Evolutionary conservation across 2,329 filamentous ascomycete species (phyloP).

Genomic region (Aureobasidium namibiae): DNA sequence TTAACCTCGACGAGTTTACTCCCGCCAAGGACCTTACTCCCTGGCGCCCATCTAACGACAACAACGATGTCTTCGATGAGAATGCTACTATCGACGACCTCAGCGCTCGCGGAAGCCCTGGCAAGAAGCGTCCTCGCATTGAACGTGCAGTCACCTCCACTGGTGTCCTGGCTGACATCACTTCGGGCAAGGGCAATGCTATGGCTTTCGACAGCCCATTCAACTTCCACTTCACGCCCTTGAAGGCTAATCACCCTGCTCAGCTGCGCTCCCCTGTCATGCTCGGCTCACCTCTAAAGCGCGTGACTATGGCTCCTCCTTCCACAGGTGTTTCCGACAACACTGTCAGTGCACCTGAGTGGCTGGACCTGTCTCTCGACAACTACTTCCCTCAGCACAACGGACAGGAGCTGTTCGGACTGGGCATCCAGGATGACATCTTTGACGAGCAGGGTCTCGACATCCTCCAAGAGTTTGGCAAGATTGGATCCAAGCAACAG

Average conservation of each 20-base stretch:
- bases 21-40: constrained; percentile 4
- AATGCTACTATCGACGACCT: constrained; percentile 27
- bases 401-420: constrained; percentile 46
- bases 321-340: constrained; percentile 8
- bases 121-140: constrained; percentile 56
- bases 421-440: constrained; percentile 52
- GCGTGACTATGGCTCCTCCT: constrained; percentile 13
- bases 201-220: constrained; percentile 21
- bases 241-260: constrained; percentile 19
- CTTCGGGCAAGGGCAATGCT: constrained; percentile 33
- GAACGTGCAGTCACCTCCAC: constrained; percentile 56
- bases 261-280: constrained; percentile 20
- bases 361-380: constrained; percentile 19
- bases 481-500: constrained; percentile 48
- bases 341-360: constrained; percentile 14
- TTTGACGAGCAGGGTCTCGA: constrained; percentile 55
- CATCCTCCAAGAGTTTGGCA: constrained; percentile 67
- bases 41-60: not conserved
- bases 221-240: constrained; percentile 23
- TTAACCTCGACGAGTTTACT: constrained; percentile 38
- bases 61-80: constrained; percentile 7
- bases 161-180: constrained; percentile 54
- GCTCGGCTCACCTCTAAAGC: constrained; percentile 28
- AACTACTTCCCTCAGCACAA: constrained; percentile 22
- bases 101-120: constrained; percentile 53